Base-by-base conservation (phyloP, 1,139 yeast species). In the Geotrichum restrictum region DNA sequence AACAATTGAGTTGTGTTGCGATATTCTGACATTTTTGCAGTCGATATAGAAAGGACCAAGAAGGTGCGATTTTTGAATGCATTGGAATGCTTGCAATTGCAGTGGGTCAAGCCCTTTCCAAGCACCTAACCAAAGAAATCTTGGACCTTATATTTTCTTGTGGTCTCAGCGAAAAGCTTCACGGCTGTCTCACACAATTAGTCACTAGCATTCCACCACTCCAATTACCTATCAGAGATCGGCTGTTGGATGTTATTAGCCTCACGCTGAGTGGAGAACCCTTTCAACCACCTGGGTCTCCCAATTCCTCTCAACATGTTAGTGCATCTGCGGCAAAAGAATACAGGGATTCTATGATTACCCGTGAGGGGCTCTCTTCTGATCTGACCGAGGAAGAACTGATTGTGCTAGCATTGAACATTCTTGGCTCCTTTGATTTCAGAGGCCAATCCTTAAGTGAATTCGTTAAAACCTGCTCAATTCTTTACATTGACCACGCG, bases 21-120 rank as follows among this genome's bases (percentile, higher is more conserved):
- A 10, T 32, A n/a, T 37, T 29, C 55, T 56, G 52, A 51, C 56
- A 38, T 14, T 8, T 22, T 38, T 50, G 63, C 75, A 60, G 63
- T 42, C 82, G 82, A 49, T 73, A 75, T 34, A 76, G 85, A 58
- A 84, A 81, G 62, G 93, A 85, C 49, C 83, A 87, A 42, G 96
- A 88, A 60, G 85, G 89, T 0, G 91, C 96, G 0, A 82, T 93
- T 21, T 93, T 91, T 62, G 89, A 86, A 60, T 93, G 98, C 66
- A 78, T 93, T 48, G 88, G 95, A 0, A 86, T 88, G 70, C 73
- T 93, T 47, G 91, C 96, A 0, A 78, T 79, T 22, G 95, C 98
- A 0, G 89, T 91, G 11, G 98, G 97, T 0, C 95, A 96, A n/a
- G 95, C 96, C 0, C 74, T 93, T 51, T 86, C 97, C 0, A 91